Conservation (phyloP, 140 eudicot species). For the Flaveria floridana region DNA sequence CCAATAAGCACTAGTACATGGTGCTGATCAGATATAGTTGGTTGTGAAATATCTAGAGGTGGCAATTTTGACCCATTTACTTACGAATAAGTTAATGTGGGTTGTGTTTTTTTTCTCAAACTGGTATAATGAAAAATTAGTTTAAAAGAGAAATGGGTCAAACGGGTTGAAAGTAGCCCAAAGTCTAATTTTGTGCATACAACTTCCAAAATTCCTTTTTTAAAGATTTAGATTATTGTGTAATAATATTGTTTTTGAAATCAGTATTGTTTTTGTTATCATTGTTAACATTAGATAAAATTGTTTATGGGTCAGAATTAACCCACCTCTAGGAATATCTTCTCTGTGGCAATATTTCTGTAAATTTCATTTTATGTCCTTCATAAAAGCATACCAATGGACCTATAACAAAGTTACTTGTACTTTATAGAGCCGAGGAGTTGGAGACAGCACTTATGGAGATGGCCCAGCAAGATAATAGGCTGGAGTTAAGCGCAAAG, state of each 20-base stretch:
- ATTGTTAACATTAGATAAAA: background rate
- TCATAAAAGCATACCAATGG: slow-evolving; percentile 19
- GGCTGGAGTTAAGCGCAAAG: slow-evolving; percentile 73
- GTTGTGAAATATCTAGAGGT: background rate
- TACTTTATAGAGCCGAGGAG: slow-evolving; percentile 74
- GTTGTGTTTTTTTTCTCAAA: background rate
- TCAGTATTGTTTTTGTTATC: background rate
- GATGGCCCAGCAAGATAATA: slow-evolving; percentile 80
- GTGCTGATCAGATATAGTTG: too few species aligned
- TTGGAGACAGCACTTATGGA: slow-evolving; percentile 90
- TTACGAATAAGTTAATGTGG: background rate
- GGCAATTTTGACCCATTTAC: background rate
- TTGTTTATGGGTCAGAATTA: background rate
- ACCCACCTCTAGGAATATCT: slow-evolving; percentile 9
- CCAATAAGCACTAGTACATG: too few species aligned
- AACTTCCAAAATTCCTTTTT: background rate
- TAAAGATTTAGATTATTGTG: background rate
- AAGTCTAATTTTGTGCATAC: background rate
- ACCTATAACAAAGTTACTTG: background rate
- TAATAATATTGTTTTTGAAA: background rate
- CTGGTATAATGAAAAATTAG: background rate
- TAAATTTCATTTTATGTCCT: background rate
- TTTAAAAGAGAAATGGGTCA: background rate
- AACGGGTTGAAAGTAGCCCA: background rate
- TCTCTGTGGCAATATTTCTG: background rate